Conservation (phyloP, 2,329 filamentous ascomycete species). For the Fusarium protoensiforme region DNA sequence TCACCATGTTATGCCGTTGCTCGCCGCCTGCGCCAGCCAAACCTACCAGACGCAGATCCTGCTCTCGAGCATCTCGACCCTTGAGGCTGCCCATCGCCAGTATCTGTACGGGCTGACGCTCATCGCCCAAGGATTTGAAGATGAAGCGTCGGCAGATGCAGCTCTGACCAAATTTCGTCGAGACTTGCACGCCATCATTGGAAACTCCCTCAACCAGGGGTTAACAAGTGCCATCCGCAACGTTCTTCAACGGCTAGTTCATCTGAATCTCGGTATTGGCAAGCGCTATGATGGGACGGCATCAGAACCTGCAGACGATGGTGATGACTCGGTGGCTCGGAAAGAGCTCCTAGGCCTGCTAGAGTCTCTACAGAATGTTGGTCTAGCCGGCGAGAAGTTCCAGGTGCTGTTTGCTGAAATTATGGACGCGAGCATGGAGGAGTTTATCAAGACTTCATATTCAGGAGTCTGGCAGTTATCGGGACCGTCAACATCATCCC, state of each 20-base stretch:
- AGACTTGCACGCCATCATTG: conserved; percentile 73
- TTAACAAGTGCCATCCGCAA: conserved; percentile 65
- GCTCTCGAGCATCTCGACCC: conserved; percentile 63
- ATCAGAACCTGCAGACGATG: conserved; percentile 36
- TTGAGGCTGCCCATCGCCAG: conserved; percentile 69
- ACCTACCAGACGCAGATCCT: conserved; percentile 59
- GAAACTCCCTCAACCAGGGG: conserved; percentile 68
- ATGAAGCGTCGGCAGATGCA: conserved; percentile 48
- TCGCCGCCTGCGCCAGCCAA: conserved; percentile 59
- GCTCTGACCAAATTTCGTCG: conserved; percentile 64
- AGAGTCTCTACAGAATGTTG: conserved; percentile 70
- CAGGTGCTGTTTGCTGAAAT: conserved; percentile 78
- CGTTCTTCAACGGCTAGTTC: conserved; percentile 65
- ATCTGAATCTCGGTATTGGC: conserved; percentile 56
- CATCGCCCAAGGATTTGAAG: conserved; percentile 60
- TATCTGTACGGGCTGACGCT: conserved; percentile 66
- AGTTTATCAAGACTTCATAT: conserved; percentile 71
- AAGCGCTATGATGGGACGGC: conserved; percentile 23
- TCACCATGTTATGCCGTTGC: conserved; percentile 66
- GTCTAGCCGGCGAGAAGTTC: conserved; percentile 75
- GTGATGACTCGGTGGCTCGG: conserved; percentile 53
- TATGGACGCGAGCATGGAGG: conserved; percentile 73
- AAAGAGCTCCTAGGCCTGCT: conserved; percentile 67
- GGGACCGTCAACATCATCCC: conserved; percentile 25
- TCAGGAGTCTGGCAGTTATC: conserved; percentile 67